phyloP scores from a whole-genome alignment of 2,329 filamentous ascomycete species.

The Piedraia hortae region DNA sequence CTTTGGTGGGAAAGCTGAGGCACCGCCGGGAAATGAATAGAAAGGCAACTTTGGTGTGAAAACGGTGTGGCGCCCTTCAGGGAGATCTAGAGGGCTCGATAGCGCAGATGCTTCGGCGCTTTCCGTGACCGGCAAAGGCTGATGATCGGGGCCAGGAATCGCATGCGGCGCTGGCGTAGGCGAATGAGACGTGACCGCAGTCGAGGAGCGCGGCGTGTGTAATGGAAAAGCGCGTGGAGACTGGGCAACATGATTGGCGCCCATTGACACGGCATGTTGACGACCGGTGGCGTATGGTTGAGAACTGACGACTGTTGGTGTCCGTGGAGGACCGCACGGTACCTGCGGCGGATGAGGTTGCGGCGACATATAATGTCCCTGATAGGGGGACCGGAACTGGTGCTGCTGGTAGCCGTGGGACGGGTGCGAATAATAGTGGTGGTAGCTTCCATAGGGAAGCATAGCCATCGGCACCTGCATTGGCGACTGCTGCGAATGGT shows the following conservation, averaged over 20 bases:
- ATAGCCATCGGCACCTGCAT: conserved; percentile 8
- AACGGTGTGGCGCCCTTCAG: conserved; percentile 13
- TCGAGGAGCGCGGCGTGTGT: conserved; percentile 1
- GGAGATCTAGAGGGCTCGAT: conserved; percentile 4
- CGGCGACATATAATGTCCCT: conserved; percentile 14
- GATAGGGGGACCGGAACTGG: conserved; percentile 13
- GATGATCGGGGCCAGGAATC: too few relatives aligned
- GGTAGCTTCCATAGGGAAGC: conserved; percentile 4
- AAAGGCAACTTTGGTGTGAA: conserved; percentile 30
- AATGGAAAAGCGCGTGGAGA: conserved; percentile 2
- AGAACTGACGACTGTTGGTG: conserved; percentile 21
- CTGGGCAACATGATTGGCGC: conserved; percentile 2
- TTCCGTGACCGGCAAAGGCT: too few relatives aligned
- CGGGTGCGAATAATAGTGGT: conserved; percentile 5
- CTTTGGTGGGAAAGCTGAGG: conserved; percentile 24
- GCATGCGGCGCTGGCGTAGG: conserved; percentile 4
- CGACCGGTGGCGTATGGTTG: conserved; percentile 19
- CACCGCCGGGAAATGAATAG: conserved; percentile 26
- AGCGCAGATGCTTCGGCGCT: too few relatives aligned
- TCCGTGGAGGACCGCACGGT: conserved; percentile 14
- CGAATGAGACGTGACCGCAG: conserved; percentile 4
- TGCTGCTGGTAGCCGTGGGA: conserved; percentile 3
- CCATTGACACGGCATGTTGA: conserved; percentile 8
- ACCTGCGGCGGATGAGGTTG: conserved; percentile 12
- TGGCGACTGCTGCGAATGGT: conserved; percentile 11